Base-by-base conservation (phyloP, 495 filamentous ascomycete species). In the Penicillium coprophilum region DNA sequence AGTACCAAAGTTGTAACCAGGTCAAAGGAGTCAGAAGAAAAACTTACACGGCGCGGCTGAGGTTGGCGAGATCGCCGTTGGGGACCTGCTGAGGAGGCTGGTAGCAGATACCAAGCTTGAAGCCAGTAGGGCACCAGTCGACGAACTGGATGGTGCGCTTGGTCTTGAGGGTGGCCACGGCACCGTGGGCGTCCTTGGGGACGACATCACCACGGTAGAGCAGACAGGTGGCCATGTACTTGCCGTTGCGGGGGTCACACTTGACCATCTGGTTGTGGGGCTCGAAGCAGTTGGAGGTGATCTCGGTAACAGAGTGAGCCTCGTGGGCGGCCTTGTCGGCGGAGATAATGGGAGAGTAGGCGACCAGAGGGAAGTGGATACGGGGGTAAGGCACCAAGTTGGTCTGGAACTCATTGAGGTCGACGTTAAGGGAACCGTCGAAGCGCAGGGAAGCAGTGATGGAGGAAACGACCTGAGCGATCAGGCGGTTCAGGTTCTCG, bases 91-190 rank as follows among this genome's bases (percentile, higher is more conserved):
- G 84, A 59, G 94, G 94, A 55, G 92, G 90, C 81, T 98, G 93
- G 84, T 91, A 97, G 88, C 92, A 96, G 83, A 98, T 98, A 81
- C 94, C 94, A 65, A 98, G 88, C 88, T 98, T 98, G 87, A 97
- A 97, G 64, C 94, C 94, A 68, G 94, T 98, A 62, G 94, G 94
- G 85, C 94, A 98, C 94, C 94, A 98, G 80, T 98, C 94, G 65
- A 98, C 94, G 68, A 97, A 96, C 82, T 97, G 92, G 69, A 98
- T 96, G 70, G 92, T 96, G 58, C 91, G 86, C 85, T 96, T 96
- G 65, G 95, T 96, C 88, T 97, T 98, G 73, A 98, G 88, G 44
- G 87, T 89, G 46, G 92, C 91, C 41, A 98, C 91, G 46, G 94
- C 95, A 55, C 74, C 81, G 77, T 96, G 89, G 64, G 90, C 89